Base-by-base conservation (phyloP, 331 rosid species). In the Arachis monticola region DNA sequence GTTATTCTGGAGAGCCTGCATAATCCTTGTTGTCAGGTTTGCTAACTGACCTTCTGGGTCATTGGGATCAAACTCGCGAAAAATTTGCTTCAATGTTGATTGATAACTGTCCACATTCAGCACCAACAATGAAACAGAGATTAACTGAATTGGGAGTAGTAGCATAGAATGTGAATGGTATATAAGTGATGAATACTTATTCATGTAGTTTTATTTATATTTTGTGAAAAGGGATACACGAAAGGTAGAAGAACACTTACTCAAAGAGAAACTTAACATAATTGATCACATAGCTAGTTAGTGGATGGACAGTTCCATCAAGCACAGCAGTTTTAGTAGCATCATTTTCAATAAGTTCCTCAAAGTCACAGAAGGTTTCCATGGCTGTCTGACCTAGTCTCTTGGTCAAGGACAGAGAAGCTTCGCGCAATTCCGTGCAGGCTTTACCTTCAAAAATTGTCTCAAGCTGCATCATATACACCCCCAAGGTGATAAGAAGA, bases 241-340 rank as follows among this genome's bases (percentile, higher is more conserved):
- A 14, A 70, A 3, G 30, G 17, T 10, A 22, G n/a, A 66, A 60
- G 60, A 76, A 57, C 56, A 86, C 97, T 87, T 79, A 95, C 99
- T 95, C 97, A 14, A 83, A 90, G 7, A 92, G 80, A 76, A 95
- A 95, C 74, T 95, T 95, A 50, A 95, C 90, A 5, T 95, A 95
- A 76, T 95, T 95, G 74, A 95, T 95, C 82, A 95, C 99, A 57
- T 95, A 95, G 88, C 96, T 95, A 47, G 99, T 95, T 70, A 95
- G 77, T 58, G 99, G 99, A 83, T 95, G 99, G 73, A 95, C 99
- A 48, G 97, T 95, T 82, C 99, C 98, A 82, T 95, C 99, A 41
- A 88, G 84, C 77, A 95, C 92, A 58, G 96, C 85, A 68, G 98
- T 92, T 85, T 95, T 95, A 1, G 99, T 92, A 61, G 93, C 95